Evolutionary conservation across 2,329 filamentous ascomycete species (phyloP).

Genomic region (Fusarium subglutinans): DNA sequence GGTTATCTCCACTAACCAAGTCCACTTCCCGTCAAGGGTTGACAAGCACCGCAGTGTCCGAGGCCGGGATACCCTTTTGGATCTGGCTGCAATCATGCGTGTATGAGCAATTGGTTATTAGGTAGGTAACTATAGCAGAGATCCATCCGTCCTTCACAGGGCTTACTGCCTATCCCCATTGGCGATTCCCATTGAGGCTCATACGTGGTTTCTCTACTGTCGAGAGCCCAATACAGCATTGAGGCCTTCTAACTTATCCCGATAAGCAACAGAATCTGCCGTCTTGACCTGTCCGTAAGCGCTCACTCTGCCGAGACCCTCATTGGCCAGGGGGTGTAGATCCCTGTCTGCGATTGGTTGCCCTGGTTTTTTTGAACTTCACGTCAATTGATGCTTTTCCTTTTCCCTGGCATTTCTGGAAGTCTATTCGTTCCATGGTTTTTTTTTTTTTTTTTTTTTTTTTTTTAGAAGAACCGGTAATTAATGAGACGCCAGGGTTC

Average conservation of each 20-base stretch:
- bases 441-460: background rate
- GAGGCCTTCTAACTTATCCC: conserved; percentile 21
- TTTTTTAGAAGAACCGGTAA: background rate
- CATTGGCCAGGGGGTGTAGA: conserved; percentile 33
- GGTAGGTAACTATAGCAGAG: background rate
- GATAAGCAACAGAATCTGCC: conserved; percentile 3
- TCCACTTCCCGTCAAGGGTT: conserved; percentile 26
- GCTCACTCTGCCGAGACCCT: conserved; percentile 1
- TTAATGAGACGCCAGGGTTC: background rate
- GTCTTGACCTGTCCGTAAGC: conserved; percentile 1
- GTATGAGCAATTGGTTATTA: background rate
- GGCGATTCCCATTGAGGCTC: background rate
- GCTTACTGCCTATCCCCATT: conserved; percentile 2
- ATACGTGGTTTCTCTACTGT: conserved; percentile 5
- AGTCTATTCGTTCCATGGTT: conserved; percentile 1
- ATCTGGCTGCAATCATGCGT: conserved; percentile 11
- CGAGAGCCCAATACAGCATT: conserved; percentile 1
- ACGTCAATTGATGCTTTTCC: conserved; percentile 2
- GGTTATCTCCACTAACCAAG: conserved; percentile 5
- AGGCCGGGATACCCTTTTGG: conserved; percentile 24
- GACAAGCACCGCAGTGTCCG: conserved; percentile 5
- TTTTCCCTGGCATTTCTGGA: background rate
- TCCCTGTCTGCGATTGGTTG: conserved; percentile 32
- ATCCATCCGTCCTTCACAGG: background rate
- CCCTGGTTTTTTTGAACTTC: conserved; percentile 33